These are phyloP conservation scores for Blastobotrys indianensis DNA, from an alignment of 1,139 yeast genomes.

Conservation along the genomic window DNA sequence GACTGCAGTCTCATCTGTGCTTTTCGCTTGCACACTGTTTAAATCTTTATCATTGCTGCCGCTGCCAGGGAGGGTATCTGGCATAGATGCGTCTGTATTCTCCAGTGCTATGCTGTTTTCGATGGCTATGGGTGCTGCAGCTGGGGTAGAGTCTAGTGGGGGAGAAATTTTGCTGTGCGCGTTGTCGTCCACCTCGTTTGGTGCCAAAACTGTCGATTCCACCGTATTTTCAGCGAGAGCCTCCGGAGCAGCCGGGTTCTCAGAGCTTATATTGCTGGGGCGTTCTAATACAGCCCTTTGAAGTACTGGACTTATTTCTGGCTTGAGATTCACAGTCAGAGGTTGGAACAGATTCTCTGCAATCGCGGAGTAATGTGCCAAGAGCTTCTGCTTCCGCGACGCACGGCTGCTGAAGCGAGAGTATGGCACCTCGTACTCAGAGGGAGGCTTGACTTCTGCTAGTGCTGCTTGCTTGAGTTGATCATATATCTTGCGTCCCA, in stretches of 20 bases:
- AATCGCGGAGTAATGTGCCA: neutral
- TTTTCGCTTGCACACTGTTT: neutral
- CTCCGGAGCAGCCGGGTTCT: neutral
- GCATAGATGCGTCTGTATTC: conserved; percentile 2
- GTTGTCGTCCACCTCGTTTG: neutral
- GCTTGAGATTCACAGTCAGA: neutral
- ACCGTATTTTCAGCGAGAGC: neutral
- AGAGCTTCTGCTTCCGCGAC: neutral
- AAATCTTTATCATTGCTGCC: neutral
- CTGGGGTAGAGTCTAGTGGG: no score
- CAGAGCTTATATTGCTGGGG: no score
- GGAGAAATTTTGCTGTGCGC: neutral
- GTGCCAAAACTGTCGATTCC: neutral
- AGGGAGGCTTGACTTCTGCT: neutral
- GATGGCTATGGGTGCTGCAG: neutral
- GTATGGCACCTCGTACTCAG: neutral
- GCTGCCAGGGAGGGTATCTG: conserved; percentile 1
- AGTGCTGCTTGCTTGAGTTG: conserved; percentile 7
- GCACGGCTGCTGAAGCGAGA: neutral
- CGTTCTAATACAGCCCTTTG: neutral
- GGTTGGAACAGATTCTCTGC: conserved; percentile 4
- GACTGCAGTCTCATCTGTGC: neutral
- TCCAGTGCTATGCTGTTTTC: no score
- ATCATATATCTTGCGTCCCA: neutral
- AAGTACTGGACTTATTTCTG: conserved; percentile 4